phyloP scores from a whole-genome alignment of 2,329 filamentous ascomycete species.

The Colletotrichum higginsianum region DNA sequence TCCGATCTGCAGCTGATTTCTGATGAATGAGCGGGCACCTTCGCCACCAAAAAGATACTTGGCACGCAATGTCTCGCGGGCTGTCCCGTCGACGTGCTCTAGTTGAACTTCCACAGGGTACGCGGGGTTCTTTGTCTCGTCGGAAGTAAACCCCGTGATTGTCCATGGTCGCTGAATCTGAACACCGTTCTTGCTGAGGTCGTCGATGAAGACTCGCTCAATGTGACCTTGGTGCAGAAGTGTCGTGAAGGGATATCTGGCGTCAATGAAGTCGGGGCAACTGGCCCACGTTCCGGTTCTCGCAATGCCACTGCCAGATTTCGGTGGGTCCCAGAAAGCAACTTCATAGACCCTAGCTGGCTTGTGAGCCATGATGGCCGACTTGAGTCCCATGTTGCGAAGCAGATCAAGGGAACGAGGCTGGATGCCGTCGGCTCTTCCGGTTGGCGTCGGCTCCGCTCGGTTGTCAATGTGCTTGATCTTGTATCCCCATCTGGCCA shows the following conservation, averaged over 20 bases:
- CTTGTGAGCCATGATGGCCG: slow-evolving; percentile 87
- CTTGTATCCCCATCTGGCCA: slow-evolving; percentile 93
- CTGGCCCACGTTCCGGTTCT: slow-evolving; percentile 85
- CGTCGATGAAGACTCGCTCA: slow-evolving; percentile 77
- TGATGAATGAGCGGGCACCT: slow-evolving; percentile 77
- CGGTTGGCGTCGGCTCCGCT: slow-evolving; percentile 85
- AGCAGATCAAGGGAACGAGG: slow-evolving; percentile 89
- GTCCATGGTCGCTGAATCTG: slow-evolving; percentile 76
- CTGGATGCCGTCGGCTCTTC: slow-evolving; percentile 92
- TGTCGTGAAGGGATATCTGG: slow-evolving; percentile 79
- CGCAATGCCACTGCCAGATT: slow-evolving; percentile 70
- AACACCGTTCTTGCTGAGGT: slow-evolving; percentile 74
- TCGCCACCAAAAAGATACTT: slow-evolving; percentile 83
- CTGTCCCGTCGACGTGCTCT: slow-evolving; percentile 81
- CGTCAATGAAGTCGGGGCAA: slow-evolving; percentile 87
- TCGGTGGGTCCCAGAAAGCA: slow-evolving; percentile 79
- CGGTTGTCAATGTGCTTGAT: slow-evolving; percentile 97
- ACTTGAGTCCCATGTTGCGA: slow-evolving; percentile 90
- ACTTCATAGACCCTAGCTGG: slow-evolving; percentile 89
- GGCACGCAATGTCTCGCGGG: slow-evolving; percentile 75
- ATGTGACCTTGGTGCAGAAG: slow-evolving; percentile 81
- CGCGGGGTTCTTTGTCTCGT: slow-evolving; percentile 68
- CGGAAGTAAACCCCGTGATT: slow-evolving; percentile 72
- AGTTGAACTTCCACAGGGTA: slow-evolving; percentile 88
- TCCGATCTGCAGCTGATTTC: slow-evolving; percentile 76